A percentile compares a stretch with the other conserved stretches of the same genome.
Conservation (phyloP, 2,329 filamentous ascomycete genomes). For the Aspergillus sclerotialis region DNA sequence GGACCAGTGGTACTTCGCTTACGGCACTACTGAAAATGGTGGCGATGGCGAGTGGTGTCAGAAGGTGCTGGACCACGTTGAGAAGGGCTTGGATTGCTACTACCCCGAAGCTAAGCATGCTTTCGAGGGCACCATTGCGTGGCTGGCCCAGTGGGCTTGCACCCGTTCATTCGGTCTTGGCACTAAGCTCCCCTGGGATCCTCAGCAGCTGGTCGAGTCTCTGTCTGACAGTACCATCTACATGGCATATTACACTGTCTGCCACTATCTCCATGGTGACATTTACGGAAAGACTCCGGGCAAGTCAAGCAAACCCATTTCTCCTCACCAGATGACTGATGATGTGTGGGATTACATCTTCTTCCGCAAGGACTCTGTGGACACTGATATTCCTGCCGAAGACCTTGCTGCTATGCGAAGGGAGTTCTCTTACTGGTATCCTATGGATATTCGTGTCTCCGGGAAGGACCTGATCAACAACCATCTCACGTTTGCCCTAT, state of each 20-base stretch:
- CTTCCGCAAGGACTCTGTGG: slow-evolving; percentile 58
- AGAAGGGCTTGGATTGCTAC: slow-evolving; percentile 71
- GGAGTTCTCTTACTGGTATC: slow-evolving; percentile 97
- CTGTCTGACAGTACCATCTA: slow-evolving; percentile 91
- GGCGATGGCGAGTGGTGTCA: slow-evolving; percentile 72
- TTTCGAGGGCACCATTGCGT: slow-evolving; percentile 79
- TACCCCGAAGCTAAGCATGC: slow-evolving; percentile 67
- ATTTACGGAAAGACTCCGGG: slow-evolving; percentile 73
- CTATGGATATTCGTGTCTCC: slow-evolving; percentile 76
- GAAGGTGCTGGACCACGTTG: slow-evolving; percentile 64
- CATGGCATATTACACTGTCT: slow-evolving; percentile 56
- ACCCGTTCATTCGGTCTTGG: slow-evolving; percentile 86
- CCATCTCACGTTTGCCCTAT: slow-evolving; percentile 92
- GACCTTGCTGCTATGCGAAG: slow-evolving; percentile 73
- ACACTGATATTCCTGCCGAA: slow-evolving; percentile 66
- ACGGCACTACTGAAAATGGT: slow-evolving; percentile 55
- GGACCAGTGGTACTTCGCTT: slow-evolving; percentile 98
- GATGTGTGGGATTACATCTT: slow-evolving; percentile 97
- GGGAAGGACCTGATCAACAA: slow-evolving; percentile 93
- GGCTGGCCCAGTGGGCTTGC: slow-evolving; percentile 95
- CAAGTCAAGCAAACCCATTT: slow-evolving; percentile 52
- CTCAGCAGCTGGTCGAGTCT: slow-evolving; percentile 82
- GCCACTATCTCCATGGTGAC: slow-evolving; percentile 67
- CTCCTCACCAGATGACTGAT: slow-evolving; percentile 81
- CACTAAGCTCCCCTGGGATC: slow-evolving; percentile 91